phyloP scores from a whole-genome alignment of 148 eudicot species.

The Polygonum maritimum region DNA sequence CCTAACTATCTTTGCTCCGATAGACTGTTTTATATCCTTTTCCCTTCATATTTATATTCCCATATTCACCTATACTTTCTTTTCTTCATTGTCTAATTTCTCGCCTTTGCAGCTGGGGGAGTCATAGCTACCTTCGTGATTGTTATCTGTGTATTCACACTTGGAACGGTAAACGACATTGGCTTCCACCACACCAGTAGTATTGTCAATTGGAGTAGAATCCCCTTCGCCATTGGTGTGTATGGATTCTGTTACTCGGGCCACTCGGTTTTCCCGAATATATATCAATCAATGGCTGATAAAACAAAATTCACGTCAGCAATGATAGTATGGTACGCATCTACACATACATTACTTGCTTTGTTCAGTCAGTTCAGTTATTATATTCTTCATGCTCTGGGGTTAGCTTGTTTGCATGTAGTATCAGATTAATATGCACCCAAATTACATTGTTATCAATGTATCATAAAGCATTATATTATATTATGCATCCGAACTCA shows the following conservation, averaged over 20 bases:
- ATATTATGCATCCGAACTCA: background rate
- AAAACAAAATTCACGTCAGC: conserved; percentile 72
- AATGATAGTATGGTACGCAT: conserved; percentile 35
- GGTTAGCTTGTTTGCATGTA: no score
- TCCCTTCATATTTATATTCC: no score
- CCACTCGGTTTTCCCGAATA: conserved; percentile 84
- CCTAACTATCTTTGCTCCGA: background rate
- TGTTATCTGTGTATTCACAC: conserved; percentile 48
- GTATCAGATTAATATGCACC: no score
- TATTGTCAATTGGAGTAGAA: conserved; percentile 57
- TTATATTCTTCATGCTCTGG: background rate
- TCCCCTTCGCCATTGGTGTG: conserved; percentile 80
- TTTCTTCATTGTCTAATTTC: background rate
- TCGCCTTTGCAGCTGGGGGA: conserved; percentile 65
- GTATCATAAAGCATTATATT: no score
- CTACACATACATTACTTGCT: background rate
- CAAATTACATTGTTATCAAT: no score
- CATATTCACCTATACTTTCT: background rate
- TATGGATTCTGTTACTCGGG: conserved; percentile 89
- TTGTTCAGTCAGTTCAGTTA: background rate
- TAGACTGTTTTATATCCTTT: no score
- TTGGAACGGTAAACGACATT: conserved; percentile 49
- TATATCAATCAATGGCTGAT: conserved; percentile 93
- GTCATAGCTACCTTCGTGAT: conserved; percentile 58
- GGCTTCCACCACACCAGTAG: conserved; percentile 54